Base-by-base conservation (phyloP, 768 basidiomycete genomes). In the Leccinum imitatum region DNA sequence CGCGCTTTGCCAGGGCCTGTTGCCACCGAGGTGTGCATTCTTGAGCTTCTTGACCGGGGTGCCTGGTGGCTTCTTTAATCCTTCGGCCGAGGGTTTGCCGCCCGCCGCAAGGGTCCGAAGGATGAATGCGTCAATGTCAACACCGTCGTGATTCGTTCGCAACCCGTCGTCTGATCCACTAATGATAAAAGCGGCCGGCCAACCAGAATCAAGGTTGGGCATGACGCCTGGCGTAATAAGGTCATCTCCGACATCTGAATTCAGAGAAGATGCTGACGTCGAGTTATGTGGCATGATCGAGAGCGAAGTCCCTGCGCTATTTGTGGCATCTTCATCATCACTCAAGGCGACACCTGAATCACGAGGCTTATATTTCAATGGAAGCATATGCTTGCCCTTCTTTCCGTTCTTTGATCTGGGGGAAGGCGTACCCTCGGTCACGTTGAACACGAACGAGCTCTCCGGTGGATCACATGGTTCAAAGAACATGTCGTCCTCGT, bases 1-100 rank as follows among this genome's bases (percentile, higher is more conserved):
- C 4, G 90, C 90, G 67, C 90, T 91, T 71, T 91, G 90, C 90
- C 90, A 92, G 4, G 87, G 89, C 10, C 90, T 79, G 53, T 84
- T 82, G 60, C 78, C 78, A 30, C 79, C 77, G 37, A 87, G 75
- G 67, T 83, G 79, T 44, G 81, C 79, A 21, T 83, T 85, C 73
- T 87, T 87, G 59, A 79, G 71, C 68, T 80, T 85, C 79, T 93
- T 93, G n/a, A 91, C 88, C 1, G 91, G 91, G 14, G 91, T 93
- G 0, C 88, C 90, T 1, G 91, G 91, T 6, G 84, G 83, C 58
- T 80, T 86, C 79, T 90, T 91, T 17, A 70, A 69, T 59, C 75
- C 71, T 37, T 73, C 72, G 53, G 72, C 65, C 31, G 78, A 73
- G 3, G 77, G 78, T 60, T 85, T 87, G 14, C 81, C 78, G 11